Percentiles rank a stretch among this genome's conserved stretches.
Conservation (phyloP, 306 rosid genomes). For the Cicer bijugum region DNA sequence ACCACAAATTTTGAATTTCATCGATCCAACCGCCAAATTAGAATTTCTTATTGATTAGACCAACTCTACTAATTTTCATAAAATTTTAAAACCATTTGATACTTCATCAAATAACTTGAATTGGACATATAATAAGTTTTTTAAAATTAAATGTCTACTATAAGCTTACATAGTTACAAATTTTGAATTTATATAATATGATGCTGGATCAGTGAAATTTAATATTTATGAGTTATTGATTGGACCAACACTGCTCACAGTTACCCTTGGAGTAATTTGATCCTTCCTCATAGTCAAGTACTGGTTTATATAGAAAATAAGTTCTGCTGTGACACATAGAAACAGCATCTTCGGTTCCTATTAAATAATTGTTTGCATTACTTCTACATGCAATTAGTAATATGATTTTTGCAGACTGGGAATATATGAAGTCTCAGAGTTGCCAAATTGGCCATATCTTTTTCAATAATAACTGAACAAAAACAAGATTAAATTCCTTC, state of each 20-base stretch:
- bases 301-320: neutral
- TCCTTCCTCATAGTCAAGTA: neutral
- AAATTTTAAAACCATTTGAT: neutral
- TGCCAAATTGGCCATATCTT: constrained; percentile 7
- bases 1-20: too few relatives aligned
- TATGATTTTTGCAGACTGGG: constrained; percentile 4
- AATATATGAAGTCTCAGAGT: constrained; percentile 3
- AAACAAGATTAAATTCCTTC: neutral
- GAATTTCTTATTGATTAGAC: neutral
- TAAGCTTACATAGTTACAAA: neutral
- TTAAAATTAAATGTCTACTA: neutral
- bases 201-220: neutral
- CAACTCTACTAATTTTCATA: neutral
- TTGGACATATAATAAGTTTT: neutral
- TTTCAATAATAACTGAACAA: neutral
- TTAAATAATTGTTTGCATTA: constrained; percentile 6
- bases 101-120: neutral
- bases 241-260: neutral
- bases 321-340: neutral
- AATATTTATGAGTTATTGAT: neutral
- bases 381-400: constrained; percentile 19
- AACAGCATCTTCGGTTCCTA: constrained; percentile 4
- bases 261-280: neutral
- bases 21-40: neutral
- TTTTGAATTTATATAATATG: neutral